A percentile compares a stretch with the other conserved stretches of the same genome.
Evolutionary conservation across 1,284 basidiomycete species (phyloP).

Genomic region (Fomitopsis palustris): DNA sequence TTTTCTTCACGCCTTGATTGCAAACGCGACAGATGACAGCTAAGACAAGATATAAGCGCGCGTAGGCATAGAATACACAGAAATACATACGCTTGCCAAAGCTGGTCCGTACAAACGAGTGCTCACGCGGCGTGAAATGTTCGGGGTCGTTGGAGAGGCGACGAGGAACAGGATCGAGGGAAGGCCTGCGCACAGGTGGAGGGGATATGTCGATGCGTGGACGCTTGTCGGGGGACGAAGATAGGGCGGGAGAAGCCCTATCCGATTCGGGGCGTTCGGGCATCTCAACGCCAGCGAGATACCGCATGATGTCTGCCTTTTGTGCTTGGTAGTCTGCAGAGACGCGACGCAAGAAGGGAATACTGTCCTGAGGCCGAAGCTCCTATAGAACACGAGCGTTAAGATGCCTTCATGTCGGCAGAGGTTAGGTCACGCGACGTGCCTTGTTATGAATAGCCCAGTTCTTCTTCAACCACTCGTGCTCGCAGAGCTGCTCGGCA

Average conservation of each 20-base stretch:
- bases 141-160: constrained; percentile 43
- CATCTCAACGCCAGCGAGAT: constrained; percentile 48
- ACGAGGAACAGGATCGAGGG: constrained; percentile 12
- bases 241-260: constrained; percentile 34
- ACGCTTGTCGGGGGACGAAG: constrained; percentile 14
- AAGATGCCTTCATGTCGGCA: not conserved
- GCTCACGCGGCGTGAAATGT: constrained; percentile 56
- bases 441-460: constrained; percentile 73
- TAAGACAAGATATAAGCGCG: too few relatives aligned
- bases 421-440: not conserved
- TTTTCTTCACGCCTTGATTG: constrained; percentile 76
- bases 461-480: constrained; percentile 83
- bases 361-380: constrained; percentile 86
- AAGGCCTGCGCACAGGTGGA: constrained; percentile 4
- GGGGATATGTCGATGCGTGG: constrained; percentile 16
- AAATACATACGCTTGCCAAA: constrained; percentile 81
- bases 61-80: too few relatives aligned
- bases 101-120: constrained; percentile 87
- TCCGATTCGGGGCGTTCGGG: constrained; percentile 33
- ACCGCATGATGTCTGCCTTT: constrained; percentile 51
- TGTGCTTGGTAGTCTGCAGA: constrained; percentile 76
- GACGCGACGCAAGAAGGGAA: constrained; percentile 89
- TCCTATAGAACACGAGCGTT: constrained; percentile 41
- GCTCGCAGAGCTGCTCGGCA: constrained; percentile 83
- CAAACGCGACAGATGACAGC: constrained; percentile 89